Evolutionary conservation across 2,329 filamentous ascomycete genomes (phyloP).

Genomic region (Leptographium lundbergii): DNA sequence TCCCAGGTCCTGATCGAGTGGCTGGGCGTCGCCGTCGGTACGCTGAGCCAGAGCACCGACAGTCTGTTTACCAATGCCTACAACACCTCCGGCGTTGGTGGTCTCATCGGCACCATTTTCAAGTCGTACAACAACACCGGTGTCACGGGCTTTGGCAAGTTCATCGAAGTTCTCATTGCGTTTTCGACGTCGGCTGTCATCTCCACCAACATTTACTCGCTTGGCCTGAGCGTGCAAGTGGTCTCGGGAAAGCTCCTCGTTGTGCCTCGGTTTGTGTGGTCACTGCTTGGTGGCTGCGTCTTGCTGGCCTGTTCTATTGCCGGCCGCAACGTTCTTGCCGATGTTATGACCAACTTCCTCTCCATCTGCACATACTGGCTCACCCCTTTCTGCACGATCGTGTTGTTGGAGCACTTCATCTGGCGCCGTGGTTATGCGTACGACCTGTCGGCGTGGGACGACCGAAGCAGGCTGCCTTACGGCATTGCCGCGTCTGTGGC

Average conservation of each 20-base stretch:
- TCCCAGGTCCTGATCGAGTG: slow-evolving; percentile 10
- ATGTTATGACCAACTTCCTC: slow-evolving; percentile 10
- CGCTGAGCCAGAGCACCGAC: slow-evolving; percentile 6
- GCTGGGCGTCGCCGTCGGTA: slow-evolving; percentile 10
- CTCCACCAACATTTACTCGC: slow-evolving; percentile 9
- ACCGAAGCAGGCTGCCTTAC: slow-evolving; percentile 2
- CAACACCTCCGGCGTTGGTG: slow-evolving; percentile 8
- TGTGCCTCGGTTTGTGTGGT: slow-evolving; percentile 9
- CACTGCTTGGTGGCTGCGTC: slow-evolving; percentile 3
- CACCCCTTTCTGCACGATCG: slow-evolving; percentile 6
- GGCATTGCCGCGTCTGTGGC: slow-evolving; percentile 7
- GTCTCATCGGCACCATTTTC: slow-evolving; percentile 10
- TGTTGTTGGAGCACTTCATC: slow-evolving; percentile 9
- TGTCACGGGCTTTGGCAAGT: slow-evolving; percentile 6
- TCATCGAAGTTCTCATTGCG: slow-evolving; percentile 7
- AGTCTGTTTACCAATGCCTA: slow-evolving; percentile 8
- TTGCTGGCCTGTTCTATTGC: slow-evolving; percentile 7
- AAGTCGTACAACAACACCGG: slow-evolving; percentile 5
- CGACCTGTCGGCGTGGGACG: slow-evolving; percentile 6
- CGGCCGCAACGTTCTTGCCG: slow-evolving; percentile 7
- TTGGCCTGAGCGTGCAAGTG: slow-evolving; percentile 9
- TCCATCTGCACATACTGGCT: slow-evolving; percentile 10
- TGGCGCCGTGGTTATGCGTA: slow-evolving; percentile 8
- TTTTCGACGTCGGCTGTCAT: slow-evolving; percentile 6
- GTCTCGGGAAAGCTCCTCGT: slow-evolving; percentile 6